Base-by-base conservation (phyloP, 805 yeast genomes). In the Candida fluviatilis region DNA sequence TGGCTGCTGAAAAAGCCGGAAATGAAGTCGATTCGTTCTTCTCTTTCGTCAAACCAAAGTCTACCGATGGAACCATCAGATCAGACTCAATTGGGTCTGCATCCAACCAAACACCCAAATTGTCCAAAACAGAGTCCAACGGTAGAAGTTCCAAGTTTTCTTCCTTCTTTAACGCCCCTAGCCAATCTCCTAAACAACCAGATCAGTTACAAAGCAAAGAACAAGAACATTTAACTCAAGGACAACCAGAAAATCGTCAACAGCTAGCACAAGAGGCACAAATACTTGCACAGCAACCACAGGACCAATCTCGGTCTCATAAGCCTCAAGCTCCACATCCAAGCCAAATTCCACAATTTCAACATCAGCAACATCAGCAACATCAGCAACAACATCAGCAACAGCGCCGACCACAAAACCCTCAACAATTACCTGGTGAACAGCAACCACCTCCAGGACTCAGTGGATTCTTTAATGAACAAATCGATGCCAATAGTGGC, bases 21-120 rank as follows among this genome's bases (percentile, higher is more conserved):
- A 69, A 65, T 42, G 71, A 66, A 18, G 71, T 63, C 13, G 75
- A 67, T 46, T 69, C 60, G 48, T 62, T 71, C 51, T 64, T 64
- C 48, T 61, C 73, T 13, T 64, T 63, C 51, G 63, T 61, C 18
- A 61, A 58, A 36, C 66, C 69, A 15, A 58, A 58, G 31, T 35
- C 45, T 16, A 40, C 28, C 8, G 46, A 37, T 13, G 18, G 26
- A 17, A 47, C 34, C 3, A 38, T 36, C n/a, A 43, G 45, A 19
- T 33, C 35, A 8, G 23, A 28, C 15, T 33, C 35, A 5, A 24
- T 33, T 13, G 13, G 28, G 12, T 33, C 35, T 5, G 24, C 27
- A n/a, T 33, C 35, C 4, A 33, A 14, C 12, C 21, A 33, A 21
- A 33, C 35, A 10, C 28, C 35, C 6, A 33, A 33, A 12, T 21